Percentiles rank a stretch among this genome's conserved stretches.
These are phyloP conservation scores for Filosporella fistucella DNA, from an alignment of 495 filamentous ascomycete genomes.

Conservation along the genomic window DNA sequence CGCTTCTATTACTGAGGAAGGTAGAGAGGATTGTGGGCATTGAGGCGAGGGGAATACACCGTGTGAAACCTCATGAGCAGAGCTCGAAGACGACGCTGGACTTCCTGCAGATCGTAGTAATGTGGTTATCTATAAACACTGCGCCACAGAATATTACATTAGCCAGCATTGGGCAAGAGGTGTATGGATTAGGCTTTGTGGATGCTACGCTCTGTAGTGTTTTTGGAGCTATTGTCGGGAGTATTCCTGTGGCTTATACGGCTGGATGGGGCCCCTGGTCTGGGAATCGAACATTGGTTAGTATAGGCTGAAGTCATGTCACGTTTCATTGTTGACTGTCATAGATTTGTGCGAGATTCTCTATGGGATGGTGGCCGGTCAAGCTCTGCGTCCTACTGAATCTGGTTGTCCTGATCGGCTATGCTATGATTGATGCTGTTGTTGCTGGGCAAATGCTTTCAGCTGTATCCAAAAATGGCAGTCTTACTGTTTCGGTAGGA, in stretches of 20 bases:
- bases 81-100: slow-evolving; percentile 49
- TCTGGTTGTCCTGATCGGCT: slow-evolving; percentile 67
- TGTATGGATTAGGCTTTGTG: slow-evolving; percentile 64
- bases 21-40: slow-evolving; percentile 43
- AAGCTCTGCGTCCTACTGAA: slow-evolving; percentile 71
- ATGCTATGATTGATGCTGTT: slow-evolving; percentile 64
- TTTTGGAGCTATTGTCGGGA: slow-evolving; percentile 58
- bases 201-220: slow-evolving; percentile 64
- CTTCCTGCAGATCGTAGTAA: slow-evolving; percentile 58
- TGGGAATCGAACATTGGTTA: slow-evolving; percentile 71
- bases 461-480: slow-evolving; percentile 58
- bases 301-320: slow-evolving; percentile 14
- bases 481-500: slow-evolving; percentile 63
- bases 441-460: slow-evolving; percentile 72
- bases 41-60: slow-evolving; percentile 65
- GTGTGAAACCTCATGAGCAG: slow-evolving; percentile 61
- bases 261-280: slow-evolving; percentile 68
- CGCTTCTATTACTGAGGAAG: slow-evolving; percentile 7
- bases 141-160: slow-evolving; percentile 73
- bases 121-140: slow-evolving; percentile 76
- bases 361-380: slow-evolving; percentile 78
- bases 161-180: slow-evolving; percentile 65
- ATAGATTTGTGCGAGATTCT: slow-evolving; percentile 64
- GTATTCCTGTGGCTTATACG: slow-evolving; percentile 58
- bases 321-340: neutral